Conservation (phyloP, 768 basidiomycete species). For the Pleurotus citrinopileatus region DNA sequence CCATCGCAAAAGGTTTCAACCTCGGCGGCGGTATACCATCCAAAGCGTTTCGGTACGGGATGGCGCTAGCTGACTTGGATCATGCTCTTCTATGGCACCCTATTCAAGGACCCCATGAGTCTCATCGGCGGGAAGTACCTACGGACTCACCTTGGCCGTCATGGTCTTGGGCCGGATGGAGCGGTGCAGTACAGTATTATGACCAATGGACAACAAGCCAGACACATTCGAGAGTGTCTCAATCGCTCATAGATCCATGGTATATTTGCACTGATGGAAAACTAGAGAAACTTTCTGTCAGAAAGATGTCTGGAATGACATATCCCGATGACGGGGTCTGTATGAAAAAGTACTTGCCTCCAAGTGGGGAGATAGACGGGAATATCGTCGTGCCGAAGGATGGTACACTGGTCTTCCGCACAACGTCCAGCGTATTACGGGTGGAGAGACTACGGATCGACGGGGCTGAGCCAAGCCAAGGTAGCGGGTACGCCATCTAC, state of each 20-base stretch:
- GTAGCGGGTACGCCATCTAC: neutral
- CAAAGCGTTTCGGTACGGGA: neutral
- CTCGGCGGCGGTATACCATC: neutral
- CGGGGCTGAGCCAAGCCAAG: neutral
- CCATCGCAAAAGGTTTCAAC: conserved; percentile 3
- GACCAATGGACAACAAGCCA: neutral
- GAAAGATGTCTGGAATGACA: neutral
- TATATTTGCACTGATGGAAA: neutral
- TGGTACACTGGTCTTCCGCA: neutral
- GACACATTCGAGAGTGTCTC: neutral
- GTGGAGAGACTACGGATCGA: neutral
- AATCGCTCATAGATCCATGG: neutral
- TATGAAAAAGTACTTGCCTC: neutral
- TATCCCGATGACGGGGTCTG: neutral
- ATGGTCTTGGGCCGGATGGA: conserved; percentile 5
- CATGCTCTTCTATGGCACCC: neutral
- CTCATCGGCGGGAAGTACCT: neutral
- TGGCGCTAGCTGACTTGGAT: conserved; percentile 1
- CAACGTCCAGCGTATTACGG: neutral
- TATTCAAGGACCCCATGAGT: neutral
- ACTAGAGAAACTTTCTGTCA: neutral
- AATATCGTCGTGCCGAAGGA: neutral
- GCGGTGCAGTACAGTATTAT: neutral
- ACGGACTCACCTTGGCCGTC: neutral
- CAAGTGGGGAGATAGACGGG: neutral